Conservation (phyloP, 2,329 filamentous ascomycete genomes). For the Scorias spongiosa region DNA sequence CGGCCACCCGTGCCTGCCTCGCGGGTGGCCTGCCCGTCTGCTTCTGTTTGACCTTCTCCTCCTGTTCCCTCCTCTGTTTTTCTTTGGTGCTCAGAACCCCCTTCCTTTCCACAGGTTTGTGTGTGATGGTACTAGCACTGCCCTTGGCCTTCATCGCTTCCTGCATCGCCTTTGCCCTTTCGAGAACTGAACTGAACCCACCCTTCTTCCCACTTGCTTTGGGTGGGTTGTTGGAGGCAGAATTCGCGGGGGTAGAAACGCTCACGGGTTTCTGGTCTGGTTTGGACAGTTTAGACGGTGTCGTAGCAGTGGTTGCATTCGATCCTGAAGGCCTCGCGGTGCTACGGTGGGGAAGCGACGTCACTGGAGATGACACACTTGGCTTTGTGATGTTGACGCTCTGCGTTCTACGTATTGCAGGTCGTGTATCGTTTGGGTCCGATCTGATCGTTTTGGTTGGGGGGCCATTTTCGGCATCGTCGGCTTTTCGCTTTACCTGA, state of each 20-base stretch:
- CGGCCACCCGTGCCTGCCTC: slow-evolving; percentile 11
- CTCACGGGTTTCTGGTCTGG: slow-evolving; percentile 4
- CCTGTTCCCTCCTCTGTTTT: slow-evolving; percentile 22
- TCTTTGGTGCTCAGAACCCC: slow-evolving; percentile 37
- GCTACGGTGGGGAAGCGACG: slow-evolving; percentile 8
- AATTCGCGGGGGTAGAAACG: neutral
- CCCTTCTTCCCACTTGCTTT: slow-evolving; percentile 44
- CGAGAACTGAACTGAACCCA: slow-evolving; percentile 60
- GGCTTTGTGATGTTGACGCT: slow-evolving; percentile 5
- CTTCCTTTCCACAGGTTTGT: slow-evolving; percentile 52
- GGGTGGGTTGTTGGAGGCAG: slow-evolving; percentile 8
- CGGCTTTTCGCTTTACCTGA: slow-evolving; percentile 20
- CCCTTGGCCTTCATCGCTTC: slow-evolving; percentile 39
- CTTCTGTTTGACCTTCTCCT: slow-evolving; percentile 30
- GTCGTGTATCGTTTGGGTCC: slow-evolving; percentile 11
- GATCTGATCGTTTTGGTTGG: slow-evolving; percentile 18
- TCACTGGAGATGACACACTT: slow-evolving; percentile 14
- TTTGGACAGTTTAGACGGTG: slow-evolving; percentile 3
- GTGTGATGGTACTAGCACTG: slow-evolving; percentile 58
- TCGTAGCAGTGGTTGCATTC: slow-evolving; percentile 8
- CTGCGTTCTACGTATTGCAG: neutral
- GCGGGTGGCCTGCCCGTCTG: slow-evolving; percentile 13
- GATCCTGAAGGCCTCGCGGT: slow-evolving; percentile 5
- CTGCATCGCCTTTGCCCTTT: slow-evolving; percentile 53
- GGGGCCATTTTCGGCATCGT: slow-evolving; percentile 21